Conservation (phyloP, 352 stramenopile genomes). For the Globisporangium radiosum region DNA sequence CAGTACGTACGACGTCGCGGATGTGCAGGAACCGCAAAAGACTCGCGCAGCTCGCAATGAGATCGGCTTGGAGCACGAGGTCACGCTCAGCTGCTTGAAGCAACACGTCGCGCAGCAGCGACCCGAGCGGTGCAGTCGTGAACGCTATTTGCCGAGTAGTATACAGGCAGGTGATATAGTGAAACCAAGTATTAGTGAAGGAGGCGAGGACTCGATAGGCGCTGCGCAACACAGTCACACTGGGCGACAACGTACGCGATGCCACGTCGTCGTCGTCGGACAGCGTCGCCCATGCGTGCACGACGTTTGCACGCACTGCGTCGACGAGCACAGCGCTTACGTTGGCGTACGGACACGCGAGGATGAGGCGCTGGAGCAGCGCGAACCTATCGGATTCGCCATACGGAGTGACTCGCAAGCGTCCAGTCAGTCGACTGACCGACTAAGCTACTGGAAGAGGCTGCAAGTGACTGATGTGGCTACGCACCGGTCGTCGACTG, state of each 20-base stretch:
- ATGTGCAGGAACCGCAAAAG: constrained; percentile 58
- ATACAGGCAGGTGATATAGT: background rate
- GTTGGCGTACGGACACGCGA: constrained; percentile 70
- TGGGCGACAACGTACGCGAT: constrained; percentile 24
- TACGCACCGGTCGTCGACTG: constrained; percentile 26
- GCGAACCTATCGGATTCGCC: background rate
- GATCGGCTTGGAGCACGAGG: constrained; percentile 48
- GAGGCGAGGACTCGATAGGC: no score
- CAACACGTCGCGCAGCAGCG: constrained; percentile 29
- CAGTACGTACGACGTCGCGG: constrained; percentile 43
- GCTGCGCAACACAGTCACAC: no score
- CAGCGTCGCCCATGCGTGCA: constrained; percentile 29
- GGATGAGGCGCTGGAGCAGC: constrained; percentile 28
- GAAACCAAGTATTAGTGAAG: background rate
- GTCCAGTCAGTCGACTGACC: no score
- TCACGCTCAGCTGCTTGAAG: constrained; percentile 44
- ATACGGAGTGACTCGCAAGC: background rate
- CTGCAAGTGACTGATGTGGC: background rate
- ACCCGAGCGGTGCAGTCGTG: constrained; percentile 12
- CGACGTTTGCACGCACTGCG: constrained; percentile 38
- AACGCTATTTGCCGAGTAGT: constrained; percentile 9
- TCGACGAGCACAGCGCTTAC: constrained; percentile 60
- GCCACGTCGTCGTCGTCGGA: constrained; percentile 3
- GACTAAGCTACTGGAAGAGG: no score
- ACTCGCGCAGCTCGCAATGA: constrained; percentile 63